A percentile compares a stretch with the other conserved stretches of the same genome.
phyloP scores from a whole-genome alignment of 2,329 filamentous ascomycete genomes.

The Elsinoe arachidis region DNA sequence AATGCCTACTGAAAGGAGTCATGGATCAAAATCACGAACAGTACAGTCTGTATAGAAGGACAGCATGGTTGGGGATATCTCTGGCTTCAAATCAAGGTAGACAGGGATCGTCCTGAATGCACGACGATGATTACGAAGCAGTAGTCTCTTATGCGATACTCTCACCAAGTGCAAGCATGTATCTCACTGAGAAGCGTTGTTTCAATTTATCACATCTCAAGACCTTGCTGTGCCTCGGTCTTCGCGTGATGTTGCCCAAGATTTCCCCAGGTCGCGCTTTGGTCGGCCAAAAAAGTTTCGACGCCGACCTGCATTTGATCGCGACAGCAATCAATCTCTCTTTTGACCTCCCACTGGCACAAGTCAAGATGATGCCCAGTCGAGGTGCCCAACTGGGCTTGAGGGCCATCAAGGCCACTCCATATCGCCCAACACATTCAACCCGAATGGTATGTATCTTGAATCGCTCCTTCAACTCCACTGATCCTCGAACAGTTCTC shows the following conservation, averaged over 20 bases:
- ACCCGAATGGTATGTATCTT: constrained; percentile 21
- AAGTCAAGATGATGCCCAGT: constrained; percentile 37
- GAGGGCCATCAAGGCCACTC: constrained; percentile 18
- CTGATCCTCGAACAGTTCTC: constrained; percentile 22
- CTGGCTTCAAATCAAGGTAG: too few species aligned
- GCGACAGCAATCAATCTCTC: neutral
- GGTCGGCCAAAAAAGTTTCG: constrained; percentile 13
- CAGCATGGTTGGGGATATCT: neutral
- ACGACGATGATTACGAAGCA: neutral
- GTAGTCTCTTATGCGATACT: neutral
- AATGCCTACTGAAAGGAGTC: neutral
- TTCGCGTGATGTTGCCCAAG: constrained; percentile 6
- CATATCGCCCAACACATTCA: constrained; percentile 19
- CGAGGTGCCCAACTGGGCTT: constrained; percentile 35
- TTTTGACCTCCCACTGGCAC: neutral
- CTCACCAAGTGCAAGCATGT: neutral
- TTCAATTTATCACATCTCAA: neutral
- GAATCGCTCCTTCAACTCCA: neutral
- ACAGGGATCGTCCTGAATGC: neutral
- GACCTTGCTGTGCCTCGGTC: neutral
- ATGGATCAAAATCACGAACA: neutral
- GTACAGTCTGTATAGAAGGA: neutral
- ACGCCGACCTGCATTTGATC: neutral
- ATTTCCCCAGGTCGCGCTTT: neutral
- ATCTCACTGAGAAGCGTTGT: too few species aligned